phyloP scores from a whole-genome alignment of 345 rosid genomes.

The Pistacia atlantica region DNA sequence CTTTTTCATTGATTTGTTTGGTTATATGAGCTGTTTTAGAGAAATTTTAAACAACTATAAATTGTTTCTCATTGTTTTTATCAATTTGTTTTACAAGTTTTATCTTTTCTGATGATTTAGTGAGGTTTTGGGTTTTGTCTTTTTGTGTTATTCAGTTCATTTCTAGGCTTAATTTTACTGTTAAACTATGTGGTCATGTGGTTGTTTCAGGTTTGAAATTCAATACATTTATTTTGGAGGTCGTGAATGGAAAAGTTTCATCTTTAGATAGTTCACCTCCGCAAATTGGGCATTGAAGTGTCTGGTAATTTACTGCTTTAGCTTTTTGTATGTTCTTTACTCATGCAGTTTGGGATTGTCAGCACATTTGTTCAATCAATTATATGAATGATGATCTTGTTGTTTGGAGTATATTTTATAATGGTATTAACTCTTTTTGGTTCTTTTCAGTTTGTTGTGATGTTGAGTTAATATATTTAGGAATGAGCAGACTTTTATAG shows the following conservation, averaged over 20 bases:
- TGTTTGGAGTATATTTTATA: neutral
- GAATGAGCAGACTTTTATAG: constrained; percentile 1
- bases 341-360: neutral
- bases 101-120: neutral
- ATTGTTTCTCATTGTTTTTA: constrained; percentile 6
- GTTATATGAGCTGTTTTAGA: neutral
- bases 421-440: neutral
- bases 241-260: constrained; percentile 2
- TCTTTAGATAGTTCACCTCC: constrained; percentile 3
- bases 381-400: constrained; percentile 1
- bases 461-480: neutral
- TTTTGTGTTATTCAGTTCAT: neutral
- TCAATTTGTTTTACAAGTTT: neutral
- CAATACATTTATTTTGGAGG: constrained; percentile 12
- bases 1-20: constrained; percentile 8
- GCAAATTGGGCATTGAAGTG: neutral
- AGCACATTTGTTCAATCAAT: neutral
- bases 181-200: neutral
- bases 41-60: neutral
- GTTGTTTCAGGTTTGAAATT: constrained; percentile 21
- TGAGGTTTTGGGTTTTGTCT: neutral
- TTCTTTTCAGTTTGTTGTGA: neutral
- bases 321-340: constrained; percentile 4
- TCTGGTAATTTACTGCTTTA: constrained; percentile 24
- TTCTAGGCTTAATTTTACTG: neutral